A percentile compares a stretch with the other conserved stretches of the same genome.
phyloP scores from a whole-genome alignment of 345 rosid genomes.

The Turritis glabra region DNA sequence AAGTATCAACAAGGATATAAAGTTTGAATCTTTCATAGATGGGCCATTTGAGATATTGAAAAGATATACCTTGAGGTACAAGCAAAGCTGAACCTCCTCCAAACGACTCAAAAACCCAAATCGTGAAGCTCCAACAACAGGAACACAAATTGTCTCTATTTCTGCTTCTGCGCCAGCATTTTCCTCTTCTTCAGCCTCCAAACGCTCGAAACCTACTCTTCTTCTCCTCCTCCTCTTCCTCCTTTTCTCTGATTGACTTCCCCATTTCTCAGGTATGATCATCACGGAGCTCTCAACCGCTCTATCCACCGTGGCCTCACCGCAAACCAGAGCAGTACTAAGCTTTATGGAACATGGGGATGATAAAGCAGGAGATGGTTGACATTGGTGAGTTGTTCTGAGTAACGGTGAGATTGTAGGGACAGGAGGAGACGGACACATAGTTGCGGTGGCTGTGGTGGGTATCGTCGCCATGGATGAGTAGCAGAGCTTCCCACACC shows the following conservation, averaged over 20 bases:
- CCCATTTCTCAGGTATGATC: constrained; percentile 43
- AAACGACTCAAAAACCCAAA: constrained; percentile 41
- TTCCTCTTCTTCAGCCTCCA: constrained; percentile 33
- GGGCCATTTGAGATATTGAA: not conserved
- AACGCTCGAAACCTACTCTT: constrained; percentile 34
- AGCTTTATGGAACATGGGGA: constrained; percentile 37
- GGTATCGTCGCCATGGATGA: constrained; percentile 45
- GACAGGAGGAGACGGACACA: constrained; percentile 47
- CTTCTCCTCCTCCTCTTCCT: constrained; percentile 47
- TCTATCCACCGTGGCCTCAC: constrained; percentile 31
- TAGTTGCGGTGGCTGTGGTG: constrained; percentile 45
- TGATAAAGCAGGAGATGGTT: constrained; percentile 35
- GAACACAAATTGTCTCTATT: not conserved
- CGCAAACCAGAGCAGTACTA: constrained; percentile 15
- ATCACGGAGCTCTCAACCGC: constrained; percentile 37
- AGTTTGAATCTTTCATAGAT: not conserved
- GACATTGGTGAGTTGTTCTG: constrained; percentile 43
- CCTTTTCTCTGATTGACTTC: constrained; percentile 40
- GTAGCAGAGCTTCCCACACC: constrained; percentile 32
- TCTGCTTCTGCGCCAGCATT: constrained; percentile 10
- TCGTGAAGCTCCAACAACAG: constrained; percentile 34
- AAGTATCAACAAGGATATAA: not conserved
- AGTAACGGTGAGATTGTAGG: constrained; percentile 38
- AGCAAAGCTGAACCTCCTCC: constrained; percentile 57
- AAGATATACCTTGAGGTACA: constrained; percentile 46